Evolutionary conservation across 495 filamentous ascomycete species (phyloP).

Genomic region (Aspergillus wentii): DNA sequence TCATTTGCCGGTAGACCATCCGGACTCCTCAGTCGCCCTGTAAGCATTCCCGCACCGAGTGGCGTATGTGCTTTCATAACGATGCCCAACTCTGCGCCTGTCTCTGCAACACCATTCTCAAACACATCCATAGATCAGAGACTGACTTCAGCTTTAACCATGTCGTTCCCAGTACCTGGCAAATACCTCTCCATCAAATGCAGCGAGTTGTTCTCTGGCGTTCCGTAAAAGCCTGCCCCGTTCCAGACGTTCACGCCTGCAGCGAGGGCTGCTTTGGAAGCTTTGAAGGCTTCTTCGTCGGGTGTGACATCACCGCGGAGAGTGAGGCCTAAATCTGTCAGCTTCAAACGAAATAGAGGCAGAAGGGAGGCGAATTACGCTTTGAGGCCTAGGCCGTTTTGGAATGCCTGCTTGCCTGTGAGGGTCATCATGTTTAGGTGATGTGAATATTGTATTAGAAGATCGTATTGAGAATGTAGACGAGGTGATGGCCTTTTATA

Average conservation of each 20-base stretch:
- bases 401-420: neutral
- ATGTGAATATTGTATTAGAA: too few species aligned
- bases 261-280: slow-evolving; percentile 56
- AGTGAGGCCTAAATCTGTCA: neutral
- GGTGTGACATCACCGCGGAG: slow-evolving; percentile 31
- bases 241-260: slow-evolving; percentile 50
- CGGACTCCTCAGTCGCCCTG: slow-evolving; percentile 51
- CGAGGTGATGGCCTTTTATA: too few species aligned
- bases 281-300: slow-evolving; percentile 53
- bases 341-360: neutral
- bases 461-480: too few species aligned
- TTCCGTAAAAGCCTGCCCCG: slow-evolving; percentile 29
- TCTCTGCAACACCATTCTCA: slow-evolving; percentile 58
- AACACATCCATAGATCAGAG: slow-evolving; percentile 55
- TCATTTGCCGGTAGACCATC: slow-evolving; percentile 57
- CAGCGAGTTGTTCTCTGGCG: slow-evolving; percentile 41
- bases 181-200: slow-evolving; percentile 61
- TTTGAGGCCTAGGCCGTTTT: neutral
- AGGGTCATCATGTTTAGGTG: neutral
- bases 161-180: slow-evolving; percentile 60
- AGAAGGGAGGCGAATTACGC: neutral
- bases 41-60: slow-evolving; percentile 41
- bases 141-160: slow-evolving; percentile 66
- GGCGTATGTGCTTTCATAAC: slow-evolving; percentile 58
- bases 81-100: slow-evolving; percentile 58